phyloP scores from a whole-genome alignment of 1,284 basidiomycete species.

The Papiliotrema fonsecae region DNA sequence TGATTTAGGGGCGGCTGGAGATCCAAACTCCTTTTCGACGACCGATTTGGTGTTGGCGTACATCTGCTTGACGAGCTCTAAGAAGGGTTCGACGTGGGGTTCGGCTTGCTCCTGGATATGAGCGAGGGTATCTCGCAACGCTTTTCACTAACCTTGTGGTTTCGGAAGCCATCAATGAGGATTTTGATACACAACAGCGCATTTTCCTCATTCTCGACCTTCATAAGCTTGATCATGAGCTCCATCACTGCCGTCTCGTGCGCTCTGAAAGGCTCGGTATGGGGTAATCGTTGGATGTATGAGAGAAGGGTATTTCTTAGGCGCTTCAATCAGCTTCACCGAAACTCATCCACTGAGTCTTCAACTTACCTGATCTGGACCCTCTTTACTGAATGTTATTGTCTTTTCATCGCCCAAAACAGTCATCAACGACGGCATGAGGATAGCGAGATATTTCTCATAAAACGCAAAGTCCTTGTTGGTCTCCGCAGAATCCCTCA shows the following conservation, averaged over 20 bases:
- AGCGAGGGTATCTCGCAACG: not conserved
- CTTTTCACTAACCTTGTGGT: constrained; percentile 40
- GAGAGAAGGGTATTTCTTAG: constrained; percentile 82
- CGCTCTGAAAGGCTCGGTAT: constrained; percentile 69
- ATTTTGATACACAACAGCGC: constrained; percentile 87
- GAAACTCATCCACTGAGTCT: not conserved
- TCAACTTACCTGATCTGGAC: constrained; percentile 60
- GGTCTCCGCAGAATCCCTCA: constrained; percentile 81
- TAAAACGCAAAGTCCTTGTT: constrained; percentile 72
- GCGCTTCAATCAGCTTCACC: constrained; percentile 48
- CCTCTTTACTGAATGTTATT: constrained; percentile 66
- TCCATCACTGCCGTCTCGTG: constrained; percentile 68
- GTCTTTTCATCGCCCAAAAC: constrained; percentile 72
- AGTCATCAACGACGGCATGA: constrained; percentile 72
- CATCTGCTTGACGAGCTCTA: constrained; percentile 67
- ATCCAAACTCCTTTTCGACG: constrained; percentile 67
- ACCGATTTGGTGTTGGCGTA: constrained; percentile 72
- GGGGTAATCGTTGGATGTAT: constrained; percentile 81
- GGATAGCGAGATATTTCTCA: constrained; percentile 55
- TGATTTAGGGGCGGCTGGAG: constrained; percentile 4
- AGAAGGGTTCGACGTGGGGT: constrained; percentile 73
- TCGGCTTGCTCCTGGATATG: constrained; percentile 60
- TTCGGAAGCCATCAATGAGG: constrained; percentile 64
- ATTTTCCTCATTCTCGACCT: constrained; percentile 94
- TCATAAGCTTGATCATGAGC: constrained; percentile 71